A percentile compares a stretch with the other conserved stretches of the same genome.
Conservation (phyloP, 345 rosid genomes). For the Balakata baccata region DNA sequence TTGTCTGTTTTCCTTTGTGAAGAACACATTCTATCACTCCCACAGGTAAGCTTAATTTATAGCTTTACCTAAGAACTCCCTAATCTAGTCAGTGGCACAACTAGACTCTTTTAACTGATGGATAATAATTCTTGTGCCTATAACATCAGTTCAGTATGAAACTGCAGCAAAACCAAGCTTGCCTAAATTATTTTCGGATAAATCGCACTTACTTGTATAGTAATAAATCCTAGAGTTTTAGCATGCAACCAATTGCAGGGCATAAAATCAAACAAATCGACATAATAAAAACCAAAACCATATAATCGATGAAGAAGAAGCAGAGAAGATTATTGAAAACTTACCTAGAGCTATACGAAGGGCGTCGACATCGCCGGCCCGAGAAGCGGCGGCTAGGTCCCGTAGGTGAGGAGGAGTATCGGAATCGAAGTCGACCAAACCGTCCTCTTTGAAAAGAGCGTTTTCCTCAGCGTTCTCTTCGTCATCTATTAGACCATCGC, state of each 20-base stretch:
- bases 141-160: background rate
- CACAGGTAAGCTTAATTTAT: background rate
- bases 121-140: background rate
- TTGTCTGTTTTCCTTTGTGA: background rate
- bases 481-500: conserved; percentile 60
- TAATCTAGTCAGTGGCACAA: background rate
- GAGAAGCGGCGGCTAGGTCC: conserved; percentile 63
- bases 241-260: background rate
- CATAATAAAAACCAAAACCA: background rate
- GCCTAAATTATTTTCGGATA: background rate
- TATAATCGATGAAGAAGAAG: background rate
- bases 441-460: conserved; percentile 59
- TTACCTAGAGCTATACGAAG: conserved; percentile 73
- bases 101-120: background rate
- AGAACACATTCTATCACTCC: background rate
- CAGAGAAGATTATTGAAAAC: background rate
- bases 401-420: conserved; percentile 69
- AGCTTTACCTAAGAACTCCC: background rate
- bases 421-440: conserved; percentile 43
- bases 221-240: background rate
- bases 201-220: too few relatives aligned
- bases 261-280: background rate
- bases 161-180: too few relatives aligned
- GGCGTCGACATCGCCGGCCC: conserved; percentile 60
- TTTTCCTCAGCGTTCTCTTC: conserved; percentile 64